Base-by-base conservation (phyloP, 2,329 filamentous ascomycete species). In the Claviceps digitariae region DNA sequence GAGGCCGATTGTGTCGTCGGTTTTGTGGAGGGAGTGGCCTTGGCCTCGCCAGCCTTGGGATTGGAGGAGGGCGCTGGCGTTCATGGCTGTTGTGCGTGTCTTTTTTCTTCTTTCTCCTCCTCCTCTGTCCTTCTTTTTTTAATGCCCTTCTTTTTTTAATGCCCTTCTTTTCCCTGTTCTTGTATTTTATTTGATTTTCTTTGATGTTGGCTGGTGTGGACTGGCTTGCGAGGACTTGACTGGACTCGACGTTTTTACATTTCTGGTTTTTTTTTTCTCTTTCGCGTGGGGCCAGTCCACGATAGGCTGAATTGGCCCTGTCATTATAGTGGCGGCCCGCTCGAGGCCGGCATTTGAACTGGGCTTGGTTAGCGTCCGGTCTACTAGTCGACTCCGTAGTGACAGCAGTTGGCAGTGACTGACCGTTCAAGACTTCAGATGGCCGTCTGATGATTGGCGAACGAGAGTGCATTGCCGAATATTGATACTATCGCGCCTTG, bases 11-110 rank as follows among this genome's bases (percentile, higher is more conserved):
- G 77, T 75, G 66, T 85, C 83, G 72, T 79, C 76, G 20, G 75
- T 82, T 56, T 84, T 79, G 65, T 95, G 90, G 27, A 97, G 83
- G 1, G 90, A 88, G 69, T 95, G 88, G 58, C 91, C 91, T 40
- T 83, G 80, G 59, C 91, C 91, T 55, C 85, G 82, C 91, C 91
- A 97, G 66, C 91, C 91, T 68, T 95, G 90, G 60, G 82, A 79
- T 60, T 83, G 83, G 61, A 97, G 82, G 62, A 93, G 84, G 62
- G 85, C 85, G 67, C 86, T 78, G 53, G 90, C 86, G 69, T 97
- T 79, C 90, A 97, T 96, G 23, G 44, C 47, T 34, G 27, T 23
- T 34, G 45, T 38, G 15, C 15, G 4, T 23, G 1, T 17, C 27
- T 12, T n/a, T 41, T 9, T 23, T 23, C 10, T 27, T n/a, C 10